Conservation (phyloP, 768 basidiomycete species). For the Tulasnella sp. region DNA sequence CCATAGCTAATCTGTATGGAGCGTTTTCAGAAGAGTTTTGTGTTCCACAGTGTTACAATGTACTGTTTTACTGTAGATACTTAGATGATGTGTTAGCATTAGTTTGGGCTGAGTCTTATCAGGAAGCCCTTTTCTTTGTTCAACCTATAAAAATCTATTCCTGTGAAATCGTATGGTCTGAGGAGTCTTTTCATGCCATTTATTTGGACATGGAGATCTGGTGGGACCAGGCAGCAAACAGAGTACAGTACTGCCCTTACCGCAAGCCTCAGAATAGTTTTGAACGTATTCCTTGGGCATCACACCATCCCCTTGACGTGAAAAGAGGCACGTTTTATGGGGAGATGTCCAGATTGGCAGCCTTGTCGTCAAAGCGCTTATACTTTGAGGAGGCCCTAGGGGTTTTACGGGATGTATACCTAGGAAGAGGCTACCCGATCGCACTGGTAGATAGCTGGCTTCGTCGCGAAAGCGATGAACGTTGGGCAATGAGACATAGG, state of each 20-base stretch:
- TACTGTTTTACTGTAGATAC: constrained; percentile 14
- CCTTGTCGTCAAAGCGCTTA: neutral
- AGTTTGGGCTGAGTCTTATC: neutral
- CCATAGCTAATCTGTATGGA: constrained; percentile 18
- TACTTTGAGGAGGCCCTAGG: constrained; percentile 4
- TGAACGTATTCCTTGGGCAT: constrained; percentile 18
- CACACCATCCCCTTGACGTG: constrained; percentile 18
- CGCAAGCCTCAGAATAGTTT: constrained; percentile 16
- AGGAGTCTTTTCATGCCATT: too few relatives aligned
- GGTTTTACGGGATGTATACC: constrained; percentile 5
- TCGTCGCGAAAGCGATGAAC: constrained; percentile 2
- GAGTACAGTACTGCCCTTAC: constrained; percentile 12
- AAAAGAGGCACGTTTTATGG: constrained; percentile 17
- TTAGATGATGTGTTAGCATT: constrained; percentile 15
- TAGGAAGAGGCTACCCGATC: constrained; percentile 13
- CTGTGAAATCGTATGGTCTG: neutral
- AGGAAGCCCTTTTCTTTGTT: neutral
- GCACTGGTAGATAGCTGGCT: constrained; percentile 11
- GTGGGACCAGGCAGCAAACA: constrained; percentile 10
- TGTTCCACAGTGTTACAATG: neutral
- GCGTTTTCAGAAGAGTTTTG: neutral
- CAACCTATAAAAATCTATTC: neutral
- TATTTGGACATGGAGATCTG: constrained; percentile 18
- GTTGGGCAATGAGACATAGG: constrained; percentile 12
- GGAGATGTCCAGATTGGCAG: constrained; percentile 16